Percentiles rank a stretch among this genome's conserved stretches.
phyloP scores from a whole-genome alignment of 2,329 filamentous ascomycete species.

The Sclerotinia glacialis region DNA sequence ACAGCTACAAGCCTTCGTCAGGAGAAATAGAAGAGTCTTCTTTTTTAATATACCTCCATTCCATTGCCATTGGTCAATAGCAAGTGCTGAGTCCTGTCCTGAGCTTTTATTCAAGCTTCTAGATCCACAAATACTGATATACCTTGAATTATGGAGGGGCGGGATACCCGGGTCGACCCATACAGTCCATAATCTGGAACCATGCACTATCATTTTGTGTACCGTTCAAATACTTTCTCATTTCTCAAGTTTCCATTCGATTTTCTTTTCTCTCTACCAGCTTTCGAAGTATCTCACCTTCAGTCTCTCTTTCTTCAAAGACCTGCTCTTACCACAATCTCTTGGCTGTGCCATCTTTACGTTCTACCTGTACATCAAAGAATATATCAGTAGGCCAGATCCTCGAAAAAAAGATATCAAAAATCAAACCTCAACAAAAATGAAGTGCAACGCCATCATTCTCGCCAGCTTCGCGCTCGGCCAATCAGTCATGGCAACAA shows the following conservation, averaged over 20 bases:
- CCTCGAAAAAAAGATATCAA: not conserved
- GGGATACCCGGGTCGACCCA: constrained; percentile 2
- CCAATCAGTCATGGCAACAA: constrained; percentile 21
- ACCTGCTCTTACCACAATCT: constrained; percentile 5
- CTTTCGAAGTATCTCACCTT: constrained; percentile 20
- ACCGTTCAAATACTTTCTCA: constrained; percentile 13
- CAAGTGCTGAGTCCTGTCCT: constrained; percentile 2
- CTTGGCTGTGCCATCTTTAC: constrained; percentile 21
- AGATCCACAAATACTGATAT: constrained; percentile 8
- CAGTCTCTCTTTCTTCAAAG: constrained; percentile 21
- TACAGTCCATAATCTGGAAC: constrained; percentile 11
- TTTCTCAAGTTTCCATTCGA: not conserved
- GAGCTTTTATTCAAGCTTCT: constrained; percentile 18
- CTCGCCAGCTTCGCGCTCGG: constrained; percentile 20
- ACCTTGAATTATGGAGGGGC: constrained; percentile 21
- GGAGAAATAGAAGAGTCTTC: not conserved
- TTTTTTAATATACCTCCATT: not conserved
- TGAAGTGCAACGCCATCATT: constrained; percentile 21
- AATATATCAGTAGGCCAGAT: constrained; percentile 18
- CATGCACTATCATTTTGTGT: constrained; percentile 13
- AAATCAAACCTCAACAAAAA: constrained; percentile 5
- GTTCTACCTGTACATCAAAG: constrained; percentile 9
- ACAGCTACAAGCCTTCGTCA: constrained; percentile 4
- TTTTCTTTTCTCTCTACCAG: constrained; percentile 5
- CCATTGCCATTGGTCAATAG: not conserved